phyloP scores from a whole-genome alignment of 352 stramenopile species.

The Blastocystis sp. region DNA sequence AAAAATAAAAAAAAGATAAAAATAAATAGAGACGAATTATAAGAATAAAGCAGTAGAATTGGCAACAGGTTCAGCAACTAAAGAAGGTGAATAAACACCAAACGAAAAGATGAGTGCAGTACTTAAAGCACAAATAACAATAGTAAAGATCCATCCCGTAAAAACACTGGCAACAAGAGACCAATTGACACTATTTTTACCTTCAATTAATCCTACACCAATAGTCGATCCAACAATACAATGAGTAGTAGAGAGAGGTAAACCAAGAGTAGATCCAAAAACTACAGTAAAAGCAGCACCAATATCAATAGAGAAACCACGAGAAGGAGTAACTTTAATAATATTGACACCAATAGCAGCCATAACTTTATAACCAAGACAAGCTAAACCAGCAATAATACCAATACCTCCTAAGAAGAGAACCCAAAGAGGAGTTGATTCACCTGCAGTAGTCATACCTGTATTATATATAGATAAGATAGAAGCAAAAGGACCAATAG shows the following conservation, averaged over 20 bases:
- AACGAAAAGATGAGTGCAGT: conserved; percentile 41
- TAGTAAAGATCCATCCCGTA: conserved; percentile 43
- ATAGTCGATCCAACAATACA: conserved; percentile 48
- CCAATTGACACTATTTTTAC: conserved; percentile 42
- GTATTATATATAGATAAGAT: conserved; percentile 39
- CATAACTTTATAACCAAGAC: conserved; percentile 47
- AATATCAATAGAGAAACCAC: conserved; percentile 48
- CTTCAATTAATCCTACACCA: conserved; percentile 41
- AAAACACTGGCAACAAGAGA: conserved; percentile 34
- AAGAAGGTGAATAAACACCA: conserved; percentile 26
- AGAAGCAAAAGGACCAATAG: conserved; percentile 43
- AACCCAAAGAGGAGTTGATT: conserved; percentile 41
- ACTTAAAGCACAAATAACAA: conserved; percentile 40
- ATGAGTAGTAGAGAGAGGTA: conserved; percentile 47
- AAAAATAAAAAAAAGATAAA: no score
- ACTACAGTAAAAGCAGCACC: conserved; percentile 45
- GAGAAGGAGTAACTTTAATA: conserved; percentile 46
- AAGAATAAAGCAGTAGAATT: no score
- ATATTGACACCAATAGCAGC: conserved; percentile 47
- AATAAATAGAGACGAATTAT: no score
- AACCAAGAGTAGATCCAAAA: conserved; percentile 41
- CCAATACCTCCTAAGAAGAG: conserved; percentile 43
- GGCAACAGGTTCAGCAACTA: no score
- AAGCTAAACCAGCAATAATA: conserved; percentile 43
- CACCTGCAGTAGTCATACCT: conserved; percentile 18